phyloP scores from a whole-genome alignment of 441 rosid species.

The Bocquillonia castaneifolia region DNA sequence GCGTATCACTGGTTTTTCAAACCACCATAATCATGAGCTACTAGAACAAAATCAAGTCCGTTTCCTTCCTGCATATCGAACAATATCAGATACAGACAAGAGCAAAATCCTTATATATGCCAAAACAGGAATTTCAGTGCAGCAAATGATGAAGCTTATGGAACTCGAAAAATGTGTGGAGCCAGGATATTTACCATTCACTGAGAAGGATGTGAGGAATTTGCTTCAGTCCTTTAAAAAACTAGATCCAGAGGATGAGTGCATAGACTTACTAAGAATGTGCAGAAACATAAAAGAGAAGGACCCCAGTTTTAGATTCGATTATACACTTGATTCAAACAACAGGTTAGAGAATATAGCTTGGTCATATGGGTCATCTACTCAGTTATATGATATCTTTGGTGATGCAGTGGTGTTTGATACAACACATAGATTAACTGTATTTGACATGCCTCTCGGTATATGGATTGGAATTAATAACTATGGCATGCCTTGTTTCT shows the following conservation, averaged over 20 bases:
- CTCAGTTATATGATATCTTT: slow-evolving; percentile 76
- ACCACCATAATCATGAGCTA: slow-evolving; percentile 90
- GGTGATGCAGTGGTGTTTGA: slow-evolving; percentile 96
- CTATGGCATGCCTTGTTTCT: slow-evolving; percentile 97
- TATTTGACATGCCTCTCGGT: slow-evolving; percentile 93
- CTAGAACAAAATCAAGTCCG: slow-evolving; percentile 89
- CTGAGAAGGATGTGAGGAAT: slow-evolving; percentile 95
- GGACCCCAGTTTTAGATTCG: slow-evolving; percentile 85
- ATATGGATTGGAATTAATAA: slow-evolving; percentile 93
- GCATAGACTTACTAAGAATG: slow-evolving; percentile 80
- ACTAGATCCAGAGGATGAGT: slow-evolving; percentile 80
- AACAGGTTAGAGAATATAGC: slow-evolving; percentile 79
- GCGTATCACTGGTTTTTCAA: slow-evolving; percentile 88
- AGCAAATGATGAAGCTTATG: slow-evolving; percentile 98
- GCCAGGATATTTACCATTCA: slow-evolving; percentile 90
- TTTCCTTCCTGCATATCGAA: slow-evolving; percentile 91
- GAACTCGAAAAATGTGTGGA: slow-evolving; percentile 95
- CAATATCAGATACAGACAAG: slow-evolving; percentile 90
- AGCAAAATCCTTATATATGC: slow-evolving; percentile 93
- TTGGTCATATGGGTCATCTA: slow-evolving; percentile 92
- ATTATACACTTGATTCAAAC: slow-evolving; percentile 61
- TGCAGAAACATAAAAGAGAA: slow-evolving; percentile 85
- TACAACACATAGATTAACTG: slow-evolving; percentile 83
- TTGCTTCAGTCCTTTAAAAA: slow-evolving; percentile 86
- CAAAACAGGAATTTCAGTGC: slow-evolving; percentile 88